Base-by-base conservation (phyloP, 2,329 filamentous ascomycete species). In the Xylariaceae sp. region DNA sequence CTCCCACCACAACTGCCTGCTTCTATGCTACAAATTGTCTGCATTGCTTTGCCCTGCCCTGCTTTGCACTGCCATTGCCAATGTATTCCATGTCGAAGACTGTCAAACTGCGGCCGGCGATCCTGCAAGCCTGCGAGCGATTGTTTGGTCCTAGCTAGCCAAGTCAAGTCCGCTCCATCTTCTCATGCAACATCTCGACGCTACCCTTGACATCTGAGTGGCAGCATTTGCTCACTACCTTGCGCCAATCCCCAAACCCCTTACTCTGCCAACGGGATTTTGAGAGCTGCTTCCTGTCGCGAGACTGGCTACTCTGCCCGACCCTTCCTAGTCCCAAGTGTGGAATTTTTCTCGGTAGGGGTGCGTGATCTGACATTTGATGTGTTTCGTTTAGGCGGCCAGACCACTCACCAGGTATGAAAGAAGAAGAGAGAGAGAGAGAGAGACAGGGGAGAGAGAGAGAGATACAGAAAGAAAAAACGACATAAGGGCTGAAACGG, bases 321-420 rank as follows among this genome's bases (percentile, higher is more conserved):
- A 34, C 39, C 39, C 55, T 51, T 55, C 51, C 45, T n/a, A 54
- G 56, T 55, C 49, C 53, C 5, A 58, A 53, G 13, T 37, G 54
- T 35, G 53, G 57, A 55, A 53, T 57, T 56, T 53, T 56, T 58
- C 44, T 63, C 57, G 53, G 65, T 50, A 50, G 57, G 50, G 57
- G 59, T 58, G 55, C 56, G 67, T 66, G 52, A 67, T 68, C 65
- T 72, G 65, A 70, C 64, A 62, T 63, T 57, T 58, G 52, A 63
- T 62, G 62, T 55, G 50, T 62, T 67, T 70, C 62, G 51, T 69
- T 62, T 75, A 90, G 88, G 88, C 79, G 88, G 88, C 76, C 85
- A 88, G 74, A 80, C 83, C 67, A 84, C 83, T 70, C 88, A 91
- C 75, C 87, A 90, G 86, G 87, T 89, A 87, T 78, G 78, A 71